Base-by-base conservation (phyloP, 164 flowering plant genomes). In the Magnolia changhungtana region DNA sequence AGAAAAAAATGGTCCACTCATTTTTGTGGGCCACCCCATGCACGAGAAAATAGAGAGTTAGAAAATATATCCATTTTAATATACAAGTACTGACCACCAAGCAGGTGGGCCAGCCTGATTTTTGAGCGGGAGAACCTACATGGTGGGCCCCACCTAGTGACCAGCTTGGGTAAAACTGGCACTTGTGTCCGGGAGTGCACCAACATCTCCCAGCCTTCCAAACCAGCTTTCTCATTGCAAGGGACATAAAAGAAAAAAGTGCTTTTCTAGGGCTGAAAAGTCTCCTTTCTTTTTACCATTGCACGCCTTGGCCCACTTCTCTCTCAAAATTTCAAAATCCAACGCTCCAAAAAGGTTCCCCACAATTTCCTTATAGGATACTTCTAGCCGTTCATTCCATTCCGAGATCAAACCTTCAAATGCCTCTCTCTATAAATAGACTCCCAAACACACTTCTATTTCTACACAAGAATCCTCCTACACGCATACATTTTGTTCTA, bases 241-340 rank as follows among this genome's bases (percentile, higher is more conserved):
- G 5, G 20, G 18, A 27, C n/a, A 37, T 8, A 29, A 68, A 18
- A 18, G 29, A 31, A 19, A 19, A 16, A 7, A 14, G 49, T 68
- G 11, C 24, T 20, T 68, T 68, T 29, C 3, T 31, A 16, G 49
- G 9, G 2, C 29, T 66, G 27, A 65, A 23, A 65, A 23, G 68
- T 24, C 16, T 65, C 68, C 69, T 11, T 63, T 37, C 45, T 37
- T 37, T 37, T 37, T 31, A 67, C 21, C 52, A 61, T 73, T 49
- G 69, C 76, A 64, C 49, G 76, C 76, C 69, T 74, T 9, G 37
- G 10, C 13, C 63, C 45, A n/a, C 21, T 1, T 16, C 58, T 50
- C 31, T 24, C n/a, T 4, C 51, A 11, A 63, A 11, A 8, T 37
- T 74, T 74, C 76, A 23, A 74, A 74, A 29, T 37, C 49, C 75